A percentile compares a stretch with the other conserved stretches of the same genome.
phyloP scores from a whole-genome alignment of 2,329 filamentous ascomycete genomes.

The Colletotrichum coccodes region DNA sequence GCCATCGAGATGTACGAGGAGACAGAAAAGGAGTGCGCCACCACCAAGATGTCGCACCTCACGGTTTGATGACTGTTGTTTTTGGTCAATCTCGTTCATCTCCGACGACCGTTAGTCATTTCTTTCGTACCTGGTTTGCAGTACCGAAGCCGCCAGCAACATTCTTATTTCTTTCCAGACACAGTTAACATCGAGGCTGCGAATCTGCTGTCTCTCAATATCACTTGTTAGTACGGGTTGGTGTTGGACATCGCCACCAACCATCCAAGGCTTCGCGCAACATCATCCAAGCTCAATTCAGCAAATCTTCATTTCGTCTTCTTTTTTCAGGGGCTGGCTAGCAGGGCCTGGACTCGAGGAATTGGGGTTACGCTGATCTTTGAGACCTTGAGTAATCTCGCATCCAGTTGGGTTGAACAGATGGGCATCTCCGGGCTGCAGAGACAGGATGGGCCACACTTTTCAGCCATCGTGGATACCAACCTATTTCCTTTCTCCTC shows the following conservation, averaged over 20 bases:
- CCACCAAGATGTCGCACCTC: background rate
- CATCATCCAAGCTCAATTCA: background rate
- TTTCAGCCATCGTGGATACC: background rate
- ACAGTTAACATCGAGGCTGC: background rate
- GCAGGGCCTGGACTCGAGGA: too few species aligned
- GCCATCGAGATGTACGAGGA: conserved; percentile 42
- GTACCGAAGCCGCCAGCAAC: background rate
- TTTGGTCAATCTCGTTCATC: background rate
- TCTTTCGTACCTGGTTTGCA: background rate
- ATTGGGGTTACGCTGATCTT: background rate
- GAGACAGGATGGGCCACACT: background rate
- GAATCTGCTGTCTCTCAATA: background rate
- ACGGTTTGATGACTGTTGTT: background rate
- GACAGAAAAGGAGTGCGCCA: background rate
- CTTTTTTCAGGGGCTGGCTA: background rate
- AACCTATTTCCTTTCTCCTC: background rate
- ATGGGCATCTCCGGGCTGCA: background rate
- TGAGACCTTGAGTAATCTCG: background rate
- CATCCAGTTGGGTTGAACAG: background rate
- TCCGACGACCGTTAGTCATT: background rate
- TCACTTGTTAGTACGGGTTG: background rate
- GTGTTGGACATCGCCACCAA: background rate
- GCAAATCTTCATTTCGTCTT: background rate
- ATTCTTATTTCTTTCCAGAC: background rate
- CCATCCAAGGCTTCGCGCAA: background rate